These are phyloP conservation scores for Acacia crassicarpa DNA, from an alignment of 306 rosid species.

Conservation along the genomic window DNA sequence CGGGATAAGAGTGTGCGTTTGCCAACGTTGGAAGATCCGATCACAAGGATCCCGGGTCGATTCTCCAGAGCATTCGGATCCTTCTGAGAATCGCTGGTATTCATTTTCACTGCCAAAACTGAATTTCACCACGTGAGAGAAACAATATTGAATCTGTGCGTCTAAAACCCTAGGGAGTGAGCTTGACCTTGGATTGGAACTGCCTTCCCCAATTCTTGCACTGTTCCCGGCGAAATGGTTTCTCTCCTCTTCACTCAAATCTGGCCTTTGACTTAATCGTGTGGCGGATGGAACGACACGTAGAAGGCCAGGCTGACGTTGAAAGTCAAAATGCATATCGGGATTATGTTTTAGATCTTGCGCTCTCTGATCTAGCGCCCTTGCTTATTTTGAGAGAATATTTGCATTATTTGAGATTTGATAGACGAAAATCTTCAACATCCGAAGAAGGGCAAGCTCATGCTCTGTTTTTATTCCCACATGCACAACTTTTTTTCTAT, in stretches of 20 bases:
- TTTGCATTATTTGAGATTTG: too few species aligned
- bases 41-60: conserved; percentile 66
- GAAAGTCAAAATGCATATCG: too few species aligned
- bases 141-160: not conserved
- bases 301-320: not conserved
- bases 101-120: conserved; percentile 19
- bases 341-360: too few species aligned
- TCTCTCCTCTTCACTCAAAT: not conserved
- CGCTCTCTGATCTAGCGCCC: too few species aligned
- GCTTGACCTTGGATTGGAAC: not conserved
- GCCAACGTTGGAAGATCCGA: conserved; percentile 81
- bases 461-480: too few species aligned
- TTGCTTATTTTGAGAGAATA: too few species aligned
- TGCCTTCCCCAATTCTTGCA: not conserved
- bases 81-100: conserved; percentile 24
- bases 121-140: not conserved
- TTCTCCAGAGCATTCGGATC: conserved; percentile 46
- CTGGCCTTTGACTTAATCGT: not conserved
- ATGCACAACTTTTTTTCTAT: too few species aligned
- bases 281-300: not conserved
- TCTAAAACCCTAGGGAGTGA: conserved; percentile 15
- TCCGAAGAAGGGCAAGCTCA: too few species aligned
- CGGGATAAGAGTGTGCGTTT: conserved; percentile 83
- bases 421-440: too few species aligned
- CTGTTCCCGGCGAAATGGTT: not conserved